These are phyloP conservation scores for Olyra latifolia DNA, from an alignment of 176 grass and related monocot species.

Conservation along the genomic window DNA sequence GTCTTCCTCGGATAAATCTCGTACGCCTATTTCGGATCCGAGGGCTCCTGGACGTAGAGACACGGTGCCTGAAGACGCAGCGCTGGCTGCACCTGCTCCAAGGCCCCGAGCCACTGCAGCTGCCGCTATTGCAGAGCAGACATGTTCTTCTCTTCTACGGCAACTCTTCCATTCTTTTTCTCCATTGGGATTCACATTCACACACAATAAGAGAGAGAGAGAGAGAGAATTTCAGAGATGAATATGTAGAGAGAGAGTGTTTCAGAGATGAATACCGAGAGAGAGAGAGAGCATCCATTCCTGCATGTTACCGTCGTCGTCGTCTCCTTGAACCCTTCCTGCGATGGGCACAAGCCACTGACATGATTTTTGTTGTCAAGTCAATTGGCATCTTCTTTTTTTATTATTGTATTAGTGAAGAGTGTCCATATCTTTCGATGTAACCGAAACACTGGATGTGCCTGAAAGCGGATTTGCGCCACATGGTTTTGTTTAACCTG, in stretches of 20 bases:
- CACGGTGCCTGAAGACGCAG: too few relatives aligned
- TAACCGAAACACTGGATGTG: constrained; percentile 22
- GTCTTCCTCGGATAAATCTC: too few relatives aligned
- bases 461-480: neutral
- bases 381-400: neutral
- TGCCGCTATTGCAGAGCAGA: neutral
- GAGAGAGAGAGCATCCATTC: neutral
- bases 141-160: constrained; percentile 37
- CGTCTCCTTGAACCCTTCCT: neutral
- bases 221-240: too few relatives aligned
- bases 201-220: too few relatives aligned
- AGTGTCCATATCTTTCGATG: neutral
- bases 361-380: neutral
- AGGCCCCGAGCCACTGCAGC: neutral
- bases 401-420: neutral
- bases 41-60: too few relatives aligned
- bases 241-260: neutral
- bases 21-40: too few relatives aligned
- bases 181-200: constrained; percentile 23
- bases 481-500: neutral
- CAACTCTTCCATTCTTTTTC: neutral
- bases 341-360: neutral
- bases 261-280: neutral
- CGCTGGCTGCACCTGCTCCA: too few relatives aligned
- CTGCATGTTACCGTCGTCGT: neutral